A percentile compares a stretch with the other conserved stretches of the same genome.
These are phyloP conservation scores for Halenospora varia DNA, from an alignment of 495 filamentous ascomycete genomes.

Conservation along the genomic window DNA sequence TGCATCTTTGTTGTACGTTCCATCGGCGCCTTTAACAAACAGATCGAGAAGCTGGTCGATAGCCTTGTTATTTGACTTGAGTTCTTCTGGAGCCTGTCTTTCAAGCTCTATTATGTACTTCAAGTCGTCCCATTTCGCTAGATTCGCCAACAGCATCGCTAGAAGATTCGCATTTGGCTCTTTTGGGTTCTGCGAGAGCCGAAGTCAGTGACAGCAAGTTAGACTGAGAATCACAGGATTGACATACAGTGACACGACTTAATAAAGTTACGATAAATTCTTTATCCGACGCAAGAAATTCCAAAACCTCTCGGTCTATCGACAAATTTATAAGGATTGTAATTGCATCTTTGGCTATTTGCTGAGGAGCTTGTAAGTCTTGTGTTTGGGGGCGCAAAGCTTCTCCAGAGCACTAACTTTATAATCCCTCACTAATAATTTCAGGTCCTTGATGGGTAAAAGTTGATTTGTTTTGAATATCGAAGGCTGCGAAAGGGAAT, in stretches of 20 bases:
- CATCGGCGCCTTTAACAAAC: slow-evolving; percentile 86
- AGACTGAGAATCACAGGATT: slow-evolving; percentile 14
- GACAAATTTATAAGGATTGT: slow-evolving; percentile 92
- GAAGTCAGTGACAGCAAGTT: background rate
- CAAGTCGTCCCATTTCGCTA: slow-evolving; percentile 72
- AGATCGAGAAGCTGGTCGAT: slow-evolving; percentile 92
- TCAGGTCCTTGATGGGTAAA: slow-evolving; percentile 81
- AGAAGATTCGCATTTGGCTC: slow-evolving; percentile 76
- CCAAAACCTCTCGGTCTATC: slow-evolving; percentile 67
- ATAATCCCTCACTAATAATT: slow-evolving; percentile 74
- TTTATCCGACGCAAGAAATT: slow-evolving; percentile 71
- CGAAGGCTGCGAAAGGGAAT: slow-evolving; percentile 67
- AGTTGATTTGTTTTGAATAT: slow-evolving; percentile 82
- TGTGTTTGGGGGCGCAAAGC: background rate
- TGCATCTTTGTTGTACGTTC: slow-evolving; percentile 77
- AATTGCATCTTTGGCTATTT: slow-evolving; percentile 87
- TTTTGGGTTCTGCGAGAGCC: slow-evolving; percentile 37
- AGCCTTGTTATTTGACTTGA: slow-evolving; percentile 65
- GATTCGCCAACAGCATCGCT: slow-evolving; percentile 89
- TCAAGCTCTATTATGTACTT: slow-evolving; percentile 61
- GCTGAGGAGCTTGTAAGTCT: slow-evolving; percentile 39
- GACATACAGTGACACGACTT: slow-evolving; percentile 68
- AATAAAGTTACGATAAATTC: slow-evolving; percentile 73
- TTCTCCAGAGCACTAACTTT: slow-evolving; percentile 5
- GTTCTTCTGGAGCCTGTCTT: slow-evolving; percentile 52